A percentile compares a stretch with the other conserved stretches of the same genome.
phyloP scores from a whole-genome alignment of 352 stramenopile species.

The Globisporangium spiculum region DNA sequence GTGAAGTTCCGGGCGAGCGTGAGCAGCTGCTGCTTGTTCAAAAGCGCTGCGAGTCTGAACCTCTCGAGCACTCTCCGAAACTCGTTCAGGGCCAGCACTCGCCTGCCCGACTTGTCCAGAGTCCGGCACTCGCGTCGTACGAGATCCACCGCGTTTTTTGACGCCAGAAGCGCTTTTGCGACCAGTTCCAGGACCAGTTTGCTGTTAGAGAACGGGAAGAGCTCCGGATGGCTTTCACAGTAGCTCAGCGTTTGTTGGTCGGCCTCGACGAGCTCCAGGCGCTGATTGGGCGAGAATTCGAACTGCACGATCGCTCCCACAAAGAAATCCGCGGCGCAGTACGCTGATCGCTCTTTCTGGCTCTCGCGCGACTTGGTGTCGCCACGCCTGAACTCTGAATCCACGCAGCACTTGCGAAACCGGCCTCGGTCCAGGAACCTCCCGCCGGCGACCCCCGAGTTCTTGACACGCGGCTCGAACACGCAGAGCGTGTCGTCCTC shows the following conservation, averaged over 20 bases:
- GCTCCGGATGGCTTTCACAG: constrained; percentile 68
- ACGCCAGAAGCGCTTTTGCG: constrained; percentile 22
- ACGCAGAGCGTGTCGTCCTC: constrained; percentile 77
- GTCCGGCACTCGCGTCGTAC: constrained; percentile 37
- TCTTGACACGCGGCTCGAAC: constrained; percentile 66
- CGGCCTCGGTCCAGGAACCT: constrained; percentile 75
- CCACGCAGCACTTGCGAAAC: constrained; percentile 49
- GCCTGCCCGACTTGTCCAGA: constrained; percentile 20
- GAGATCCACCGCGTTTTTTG: constrained; percentile 21
- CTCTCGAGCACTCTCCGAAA: constrained; percentile 31
- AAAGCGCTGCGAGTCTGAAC: constrained; percentile 9
- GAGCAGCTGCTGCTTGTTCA: constrained; percentile 68
- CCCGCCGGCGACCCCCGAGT: constrained; percentile 61
- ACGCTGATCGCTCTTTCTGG: constrained; percentile 35
- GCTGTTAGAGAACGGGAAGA: constrained; percentile 62
- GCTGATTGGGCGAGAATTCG: constrained; percentile 66
- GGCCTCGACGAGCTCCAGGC: constrained; percentile 68
- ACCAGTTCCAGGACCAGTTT: constrained; percentile 29
- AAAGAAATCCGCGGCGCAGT: constrained; percentile 59
- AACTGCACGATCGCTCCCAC: constrained; percentile 69
- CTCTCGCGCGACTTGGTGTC: constrained; percentile 28
- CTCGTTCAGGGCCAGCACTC: constrained; percentile 21
- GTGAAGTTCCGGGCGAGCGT: constrained; percentile 54
- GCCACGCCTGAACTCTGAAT: constrained; percentile 10
- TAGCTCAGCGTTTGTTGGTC: constrained; percentile 75